A percentile compares a stretch with the other conserved stretches of the same genome.
Evolutionary conservation across 306 rosid genomes (phyloP).

Genomic region (Benincasa hispida): DNA sequence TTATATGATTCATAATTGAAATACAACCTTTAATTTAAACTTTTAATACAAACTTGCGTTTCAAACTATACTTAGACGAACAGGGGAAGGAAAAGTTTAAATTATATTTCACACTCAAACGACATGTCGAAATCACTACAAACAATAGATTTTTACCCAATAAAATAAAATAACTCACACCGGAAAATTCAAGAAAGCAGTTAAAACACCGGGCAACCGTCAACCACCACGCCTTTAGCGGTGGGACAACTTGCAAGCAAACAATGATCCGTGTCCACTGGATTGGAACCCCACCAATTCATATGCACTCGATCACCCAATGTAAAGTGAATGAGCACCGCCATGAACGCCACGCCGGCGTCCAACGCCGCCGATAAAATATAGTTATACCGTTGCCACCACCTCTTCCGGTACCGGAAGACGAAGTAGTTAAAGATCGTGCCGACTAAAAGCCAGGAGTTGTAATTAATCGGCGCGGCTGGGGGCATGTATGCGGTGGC

Average conservation of each 20-base stretch:
- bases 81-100: background rate
- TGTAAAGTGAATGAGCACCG: constrained; percentile 31
- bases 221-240: constrained; percentile 29
- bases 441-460: constrained; percentile 23
- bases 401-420: constrained; percentile 20
- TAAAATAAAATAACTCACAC: background rate
- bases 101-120: background rate
- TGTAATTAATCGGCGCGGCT: constrained; percentile 23
- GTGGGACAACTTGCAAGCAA: constrained; percentile 43
- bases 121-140: background rate
- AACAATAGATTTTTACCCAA: background rate
- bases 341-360: constrained; percentile 42
- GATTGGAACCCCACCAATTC: constrained; percentile 43
- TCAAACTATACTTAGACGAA: background rate
- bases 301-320: constrained; percentile 12
- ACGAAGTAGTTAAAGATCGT: constrained; percentile 15
- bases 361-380: constrained; percentile 33
- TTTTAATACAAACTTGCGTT: background rate
- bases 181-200: background rate
- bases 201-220: constrained; percentile 35
- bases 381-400: constrained; percentile 37
- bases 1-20: background rate
- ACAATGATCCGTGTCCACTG: constrained; percentile 31
- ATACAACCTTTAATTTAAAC: background rate
- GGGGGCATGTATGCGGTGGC: constrained; percentile 29